phyloP scores from a whole-genome alignment of 768 basidiomycete genomes.

The Nevesoporus exiguus region DNA sequence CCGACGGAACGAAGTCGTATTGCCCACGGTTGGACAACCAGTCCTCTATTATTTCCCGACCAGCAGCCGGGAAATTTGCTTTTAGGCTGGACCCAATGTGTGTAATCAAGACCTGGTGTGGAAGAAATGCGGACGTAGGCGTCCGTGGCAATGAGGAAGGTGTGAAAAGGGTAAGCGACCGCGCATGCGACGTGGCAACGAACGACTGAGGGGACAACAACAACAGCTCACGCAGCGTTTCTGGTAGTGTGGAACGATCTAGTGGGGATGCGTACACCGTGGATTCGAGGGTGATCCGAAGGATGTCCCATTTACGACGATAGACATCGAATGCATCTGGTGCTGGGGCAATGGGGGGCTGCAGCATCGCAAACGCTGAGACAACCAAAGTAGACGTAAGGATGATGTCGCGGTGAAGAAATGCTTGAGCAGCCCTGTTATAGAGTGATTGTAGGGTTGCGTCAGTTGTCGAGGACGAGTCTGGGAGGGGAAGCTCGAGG shows the following conservation, averaged over 20 bases:
- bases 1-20: conserved; percentile 26
- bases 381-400: conserved; percentile 62
- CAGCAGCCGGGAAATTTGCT: conserved; percentile 56
- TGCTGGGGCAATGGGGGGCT: conserved; percentile 32
- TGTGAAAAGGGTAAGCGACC: conserved; percentile 67
- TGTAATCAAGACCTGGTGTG: conserved; percentile 65
- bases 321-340: conserved; percentile 45
- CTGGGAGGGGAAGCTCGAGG: conserved; percentile 1
- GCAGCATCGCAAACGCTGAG: conserved; percentile 65
- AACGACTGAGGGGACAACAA: conserved; percentile 58
- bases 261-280: conserved; percentile 62
- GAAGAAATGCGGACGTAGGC: conserved; percentile 55
- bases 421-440: conserved; percentile 72
- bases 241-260: conserved; percentile 41
- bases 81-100: conserved; percentile 70
- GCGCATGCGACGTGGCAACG: conserved; percentile 52
- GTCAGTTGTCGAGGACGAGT: conserved; percentile 30
- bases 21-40: conserved; percentile 66
- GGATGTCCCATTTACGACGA: conserved; percentile 83
- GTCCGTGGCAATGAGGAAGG: conserved; percentile 41
- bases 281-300: conserved; percentile 78
- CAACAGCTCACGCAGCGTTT: conserved; percentile 48
- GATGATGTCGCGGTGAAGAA: conserved; percentile 68
- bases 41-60: conserved; percentile 66
- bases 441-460: conserved; percentile 69